Conservation (phyloP, 2,329 filamentous ascomycete species). For the Lojkania enalia region DNA sequence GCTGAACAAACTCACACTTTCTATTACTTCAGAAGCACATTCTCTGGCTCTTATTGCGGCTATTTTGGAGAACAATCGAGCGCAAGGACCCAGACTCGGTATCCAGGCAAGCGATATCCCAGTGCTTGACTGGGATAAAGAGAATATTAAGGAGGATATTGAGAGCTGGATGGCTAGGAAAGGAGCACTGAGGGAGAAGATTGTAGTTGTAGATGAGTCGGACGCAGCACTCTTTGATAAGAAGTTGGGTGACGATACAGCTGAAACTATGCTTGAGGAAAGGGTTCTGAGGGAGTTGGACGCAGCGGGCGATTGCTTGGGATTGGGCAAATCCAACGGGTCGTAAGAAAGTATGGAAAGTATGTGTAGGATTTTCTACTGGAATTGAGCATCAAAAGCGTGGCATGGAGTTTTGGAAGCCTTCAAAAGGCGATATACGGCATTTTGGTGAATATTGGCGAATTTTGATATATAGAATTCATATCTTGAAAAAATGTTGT, state of each 20-base stretch:
- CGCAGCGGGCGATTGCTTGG: constrained; percentile 43
- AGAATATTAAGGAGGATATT: constrained; percentile 75
- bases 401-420: too few species aligned
- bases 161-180: constrained; percentile 78
- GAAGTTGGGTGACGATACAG: constrained; percentile 44
- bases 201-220: constrained; percentile 72
- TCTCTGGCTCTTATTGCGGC: constrained; percentile 74
- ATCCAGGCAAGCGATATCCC: constrained; percentile 66
- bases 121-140: constrained; percentile 73
- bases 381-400: too few species aligned
- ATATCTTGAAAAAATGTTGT: too few species aligned
- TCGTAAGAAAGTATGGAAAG: neutral
- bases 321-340: constrained; percentile 19
- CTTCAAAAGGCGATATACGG: too few species aligned
- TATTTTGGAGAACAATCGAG: constrained; percentile 68
- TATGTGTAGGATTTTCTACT: neutral
- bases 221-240: constrained; percentile 64
- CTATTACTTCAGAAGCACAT: constrained; percentile 76
- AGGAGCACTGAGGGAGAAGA: constrained; percentile 68
- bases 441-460: too few species aligned
- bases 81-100: constrained; percentile 50
- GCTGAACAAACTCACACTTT: constrained; percentile 65
- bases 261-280: constrained; percentile 71
- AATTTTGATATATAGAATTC: too few species aligned
- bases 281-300: constrained; percentile 62